Percentiles rank a stretch among this genome's conserved stretches.
phyloP scores from a whole-genome alignment of 2,329 filamentous ascomycete genomes.

The Diaporthe caulivora region DNA sequence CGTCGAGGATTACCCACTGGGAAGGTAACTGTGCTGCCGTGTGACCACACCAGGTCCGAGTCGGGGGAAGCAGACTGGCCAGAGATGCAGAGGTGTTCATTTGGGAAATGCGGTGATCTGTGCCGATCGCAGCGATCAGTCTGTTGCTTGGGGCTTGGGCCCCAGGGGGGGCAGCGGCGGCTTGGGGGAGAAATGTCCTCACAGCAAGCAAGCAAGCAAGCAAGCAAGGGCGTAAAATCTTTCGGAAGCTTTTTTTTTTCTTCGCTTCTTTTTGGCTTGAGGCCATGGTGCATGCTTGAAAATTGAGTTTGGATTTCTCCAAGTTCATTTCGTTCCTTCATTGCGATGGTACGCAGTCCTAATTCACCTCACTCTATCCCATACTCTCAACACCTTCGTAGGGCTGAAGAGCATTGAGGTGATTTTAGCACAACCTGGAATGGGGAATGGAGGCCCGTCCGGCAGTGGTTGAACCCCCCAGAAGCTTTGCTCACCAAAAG shows the following conservation, averaged over 20 bases:
- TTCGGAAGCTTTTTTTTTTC: no score
- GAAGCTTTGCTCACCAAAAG: not conserved
- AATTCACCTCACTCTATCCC: not conserved
- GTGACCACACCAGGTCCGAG: conserved; percentile 18
- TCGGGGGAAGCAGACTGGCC: not conserved
- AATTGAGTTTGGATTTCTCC: not conserved
- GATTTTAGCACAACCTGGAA: conserved; percentile 9
- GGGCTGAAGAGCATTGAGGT: conserved; percentile 15
- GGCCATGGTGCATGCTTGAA: not conserved
- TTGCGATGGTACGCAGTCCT: not conserved
- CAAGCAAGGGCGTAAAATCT: no score
- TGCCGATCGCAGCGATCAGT: conserved; percentile 20
- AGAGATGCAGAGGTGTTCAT: not conserved
- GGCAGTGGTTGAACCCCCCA: conserved; percentile 3
- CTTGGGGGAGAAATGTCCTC: not conserved
- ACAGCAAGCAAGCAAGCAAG: not conserved
- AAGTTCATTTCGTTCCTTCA: not conserved
- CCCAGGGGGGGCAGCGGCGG: not conserved
- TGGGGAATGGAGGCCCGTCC: not conserved
- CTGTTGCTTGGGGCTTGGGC: conserved; percentile 4
- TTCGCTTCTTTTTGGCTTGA: not conserved
- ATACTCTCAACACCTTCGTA: not conserved
- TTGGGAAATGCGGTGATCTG: conserved; percentile 8
- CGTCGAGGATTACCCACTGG: conserved; percentile 5
- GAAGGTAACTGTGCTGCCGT: conserved; percentile 12